A percentile compares a stretch with the other conserved stretches of the same genome.
phyloP scores from a whole-genome alignment of 805 yeast genomes.

The Ogataea kodamae region DNA sequence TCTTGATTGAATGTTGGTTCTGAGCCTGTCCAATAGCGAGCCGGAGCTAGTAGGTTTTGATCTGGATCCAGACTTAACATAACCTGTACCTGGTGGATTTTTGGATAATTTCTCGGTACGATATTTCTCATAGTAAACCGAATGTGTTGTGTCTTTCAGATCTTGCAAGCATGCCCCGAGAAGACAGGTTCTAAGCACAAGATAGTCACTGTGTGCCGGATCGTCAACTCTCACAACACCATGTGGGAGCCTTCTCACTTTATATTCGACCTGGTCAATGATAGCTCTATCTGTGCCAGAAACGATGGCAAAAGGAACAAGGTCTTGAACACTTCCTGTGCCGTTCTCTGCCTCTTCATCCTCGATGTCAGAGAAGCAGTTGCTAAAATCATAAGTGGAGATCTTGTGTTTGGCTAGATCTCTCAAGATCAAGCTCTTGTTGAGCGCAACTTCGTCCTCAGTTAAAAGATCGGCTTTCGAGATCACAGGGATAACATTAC shows the following conservation, averaged over 20 bases:
- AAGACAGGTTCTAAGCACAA: constrained; percentile 67
- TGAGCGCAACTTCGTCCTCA: constrained; percentile 43
- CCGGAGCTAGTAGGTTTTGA: constrained; percentile 23
- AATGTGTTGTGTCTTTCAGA: constrained; percentile 71
- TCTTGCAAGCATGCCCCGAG: constrained; percentile 80
- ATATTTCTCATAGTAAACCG: constrained; percentile 69
- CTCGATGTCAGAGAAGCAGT: constrained; percentile 29
- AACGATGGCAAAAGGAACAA: constrained; percentile 84
- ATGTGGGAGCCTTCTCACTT: constrained; percentile 84
- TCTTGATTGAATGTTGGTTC: constrained; percentile 22
- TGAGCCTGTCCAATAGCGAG: constrained; percentile 22
- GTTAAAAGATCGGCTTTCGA: constrained; percentile 77
- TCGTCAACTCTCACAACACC: constrained; percentile 82
- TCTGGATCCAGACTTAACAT: constrained; percentile 14
- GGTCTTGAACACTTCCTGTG: constrained; percentile 22
- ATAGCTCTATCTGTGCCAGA: constrained; percentile 75
- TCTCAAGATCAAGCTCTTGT: constrained; percentile 44
- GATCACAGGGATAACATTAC: constrained; percentile 78
- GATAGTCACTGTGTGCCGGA: constrained; percentile 75
- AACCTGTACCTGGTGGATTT: constrained; percentile 11
- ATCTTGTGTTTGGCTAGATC: constrained; percentile 33
- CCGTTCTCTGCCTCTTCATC: constrained; percentile 21
- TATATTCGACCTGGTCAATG: constrained; percentile 65
- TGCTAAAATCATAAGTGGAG: constrained; percentile 29
- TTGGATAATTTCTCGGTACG: constrained; percentile 47